These are phyloP conservation scores for Wickerhamiella domercqiae DNA, from an alignment of 805 yeast species.

Conservation along the genomic window DNA sequence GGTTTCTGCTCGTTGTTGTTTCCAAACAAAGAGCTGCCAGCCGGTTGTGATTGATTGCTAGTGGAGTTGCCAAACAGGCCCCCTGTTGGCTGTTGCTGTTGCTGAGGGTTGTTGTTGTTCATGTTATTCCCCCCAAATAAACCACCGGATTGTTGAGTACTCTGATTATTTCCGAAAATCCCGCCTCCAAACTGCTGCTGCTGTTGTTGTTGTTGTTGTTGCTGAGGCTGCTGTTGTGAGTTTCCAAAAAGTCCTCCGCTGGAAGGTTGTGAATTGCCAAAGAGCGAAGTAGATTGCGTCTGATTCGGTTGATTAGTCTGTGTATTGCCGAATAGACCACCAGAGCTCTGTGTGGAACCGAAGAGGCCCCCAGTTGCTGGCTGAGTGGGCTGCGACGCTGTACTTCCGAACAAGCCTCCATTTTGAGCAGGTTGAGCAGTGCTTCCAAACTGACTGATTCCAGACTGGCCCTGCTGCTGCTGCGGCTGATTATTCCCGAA, in stretches of 20 bases:
- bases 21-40: constrained; percentile 2
- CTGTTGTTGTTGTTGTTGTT: neutral
- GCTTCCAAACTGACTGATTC: too few relatives aligned
- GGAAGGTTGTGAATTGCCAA: neutral
- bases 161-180: constrained; percentile 1
- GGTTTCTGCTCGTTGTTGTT: neutral
- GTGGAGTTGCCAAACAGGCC: constrained; percentile 8
- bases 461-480: constrained; percentile 1
- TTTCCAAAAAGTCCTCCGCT: constrained; percentile 6
- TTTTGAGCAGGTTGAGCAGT: too few relatives aligned
- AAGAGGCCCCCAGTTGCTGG: constrained; percentile 11
- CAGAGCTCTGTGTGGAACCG: constrained; percentile 10
- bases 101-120: neutral
- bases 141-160: neutral
- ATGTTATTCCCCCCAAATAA: constrained; percentile 4
- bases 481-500: constrained; percentile 1
- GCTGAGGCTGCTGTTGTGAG: constrained; percentile 1
- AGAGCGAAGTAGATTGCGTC: constrained; percentile 1
- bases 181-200: constrained; percentile 1
- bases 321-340: constrained; percentile 11
- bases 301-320: constrained; percentile 1
- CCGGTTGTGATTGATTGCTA: constrained; percentile 5
- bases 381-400: constrained; percentile 1
- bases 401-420: constrained; percentile 1
- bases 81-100: constrained; percentile 2